Conservation (phyloP, 768 basidiomycete species). For the Kwoniella dendrophila region DNA sequence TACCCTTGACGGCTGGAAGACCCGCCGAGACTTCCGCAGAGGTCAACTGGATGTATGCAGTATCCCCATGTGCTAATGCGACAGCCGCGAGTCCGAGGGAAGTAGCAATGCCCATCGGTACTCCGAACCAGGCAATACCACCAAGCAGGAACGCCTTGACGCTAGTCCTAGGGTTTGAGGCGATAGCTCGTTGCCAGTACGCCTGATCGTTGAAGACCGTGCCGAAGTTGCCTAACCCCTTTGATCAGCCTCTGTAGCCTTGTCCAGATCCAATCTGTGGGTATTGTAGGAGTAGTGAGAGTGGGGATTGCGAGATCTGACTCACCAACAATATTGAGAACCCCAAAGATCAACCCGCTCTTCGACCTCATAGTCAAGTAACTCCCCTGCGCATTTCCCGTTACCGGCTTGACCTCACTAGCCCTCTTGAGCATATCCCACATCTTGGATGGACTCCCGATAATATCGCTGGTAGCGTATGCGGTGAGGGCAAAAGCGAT, state of each 20-base stretch:
- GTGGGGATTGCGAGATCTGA: background rate
- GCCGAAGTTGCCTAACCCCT: slow-evolving; percentile 18
- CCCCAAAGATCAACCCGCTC: slow-evolving; percentile 76
- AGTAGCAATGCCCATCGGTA: slow-evolving; percentile 80
- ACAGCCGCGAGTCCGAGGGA: slow-evolving; percentile 85
- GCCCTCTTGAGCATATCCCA: slow-evolving; percentile 72
- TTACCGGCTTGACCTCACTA: slow-evolving; percentile 64
- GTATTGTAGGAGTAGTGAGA: background rate
- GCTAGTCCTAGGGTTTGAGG: slow-evolving; percentile 76
- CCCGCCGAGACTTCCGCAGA: slow-evolving; percentile 80
- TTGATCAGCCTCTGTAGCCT: background rate
- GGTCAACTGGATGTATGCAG: slow-evolving; percentile 59
- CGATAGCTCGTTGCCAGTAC: slow-evolving; percentile 90
- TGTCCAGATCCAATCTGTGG: background rate
- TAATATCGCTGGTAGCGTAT: slow-evolving; percentile 70
- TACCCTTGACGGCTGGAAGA: slow-evolving; percentile 63
- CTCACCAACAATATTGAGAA: slow-evolving; percentile 73
- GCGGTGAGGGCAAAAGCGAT: slow-evolving; percentile 73
- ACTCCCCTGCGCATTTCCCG: slow-evolving; percentile 80
- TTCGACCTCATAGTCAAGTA: slow-evolving; percentile 81
- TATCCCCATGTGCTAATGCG: slow-evolving; percentile 66
- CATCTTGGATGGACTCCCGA: slow-evolving; percentile 78
- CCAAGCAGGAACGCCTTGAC: slow-evolving; percentile 90
- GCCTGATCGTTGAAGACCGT: slow-evolving; percentile 65
- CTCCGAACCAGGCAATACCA: slow-evolving; percentile 85